A percentile compares a stretch with the other conserved stretches of the same genome.
Evolutionary conservation across 805 yeast genomes (phyloP).

Genomic region (Teunomyces barrocoloradensis): DNA sequence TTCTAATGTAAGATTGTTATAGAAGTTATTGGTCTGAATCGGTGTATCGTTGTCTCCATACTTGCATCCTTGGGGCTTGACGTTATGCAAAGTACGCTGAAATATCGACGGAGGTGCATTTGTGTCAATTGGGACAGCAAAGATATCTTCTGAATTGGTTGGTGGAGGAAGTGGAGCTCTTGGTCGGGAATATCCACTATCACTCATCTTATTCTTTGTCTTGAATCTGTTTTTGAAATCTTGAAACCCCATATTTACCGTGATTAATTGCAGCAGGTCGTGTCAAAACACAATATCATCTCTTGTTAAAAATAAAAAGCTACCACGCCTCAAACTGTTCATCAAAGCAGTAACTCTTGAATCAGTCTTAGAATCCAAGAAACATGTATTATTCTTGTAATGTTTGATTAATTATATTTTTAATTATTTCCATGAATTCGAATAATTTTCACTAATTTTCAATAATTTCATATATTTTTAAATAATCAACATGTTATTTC

Average conservation of each 20-base stretch:
- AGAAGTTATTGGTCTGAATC: conserved; percentile 75
- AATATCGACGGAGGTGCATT: conserved; percentile 46
- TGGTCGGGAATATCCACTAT: neutral
- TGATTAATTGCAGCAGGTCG: conserved; percentile 4
- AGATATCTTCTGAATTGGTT: conserved; percentile 25
- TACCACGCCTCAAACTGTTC: neutral
- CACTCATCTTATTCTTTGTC: conserved; percentile 10
- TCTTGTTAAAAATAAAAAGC: too few relatives aligned
- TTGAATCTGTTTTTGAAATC: conserved; percentile 22
- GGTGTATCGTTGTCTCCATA: conserved; percentile 33
- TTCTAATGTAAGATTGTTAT: conserved; percentile 66
- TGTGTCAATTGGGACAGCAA: conserved; percentile 41
- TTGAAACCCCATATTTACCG: conserved; percentile 19
- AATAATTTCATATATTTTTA: too few relatives aligned
- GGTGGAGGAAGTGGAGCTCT: conserved; percentile 4
- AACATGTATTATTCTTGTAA: too few relatives aligned
- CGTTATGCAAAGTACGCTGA: conserved; percentile 30
- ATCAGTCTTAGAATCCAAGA: too few relatives aligned
- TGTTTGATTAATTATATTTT: too few relatives aligned
- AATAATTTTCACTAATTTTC: too few relatives aligned
- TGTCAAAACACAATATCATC: neutral
- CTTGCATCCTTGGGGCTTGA: conserved; percentile 32
- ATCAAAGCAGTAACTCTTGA: neutral
- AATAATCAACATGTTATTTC: too few relatives aligned
- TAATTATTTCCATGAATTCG: too few relatives aligned